Evolutionary conservation across 164 flowering plant species (phyloP).

Genomic region (Umbellularia californica): DNA sequence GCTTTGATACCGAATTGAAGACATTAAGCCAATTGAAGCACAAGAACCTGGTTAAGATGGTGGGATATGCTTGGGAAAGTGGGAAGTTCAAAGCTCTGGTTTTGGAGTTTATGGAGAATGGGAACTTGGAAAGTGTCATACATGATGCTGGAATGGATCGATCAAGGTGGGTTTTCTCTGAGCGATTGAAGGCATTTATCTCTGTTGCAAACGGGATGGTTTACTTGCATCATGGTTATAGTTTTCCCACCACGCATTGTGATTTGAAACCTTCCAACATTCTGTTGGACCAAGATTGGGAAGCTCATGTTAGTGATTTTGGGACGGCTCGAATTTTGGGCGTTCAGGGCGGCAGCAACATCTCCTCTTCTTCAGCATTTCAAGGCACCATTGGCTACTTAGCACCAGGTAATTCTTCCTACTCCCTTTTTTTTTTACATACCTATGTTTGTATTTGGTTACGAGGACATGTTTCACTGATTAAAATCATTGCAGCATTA

Average conservation of each 20-base stretch:
- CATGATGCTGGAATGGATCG: conserved; percentile 37
- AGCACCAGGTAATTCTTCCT: conserved; percentile 69
- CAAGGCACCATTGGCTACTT: conserved; percentile 88
- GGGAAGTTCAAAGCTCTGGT: conserved; percentile 67
- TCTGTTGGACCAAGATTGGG: conserved; percentile 54
- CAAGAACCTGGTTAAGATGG: conserved; percentile 62
- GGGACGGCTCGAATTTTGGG: conserved; percentile 83
- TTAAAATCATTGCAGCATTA: no score
- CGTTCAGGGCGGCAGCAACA: conserved; percentile 39
- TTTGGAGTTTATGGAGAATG: conserved; percentile 74
- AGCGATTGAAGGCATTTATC: conserved; percentile 45
- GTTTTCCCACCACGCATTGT: conserved; percentile 67
- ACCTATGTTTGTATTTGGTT: no score
- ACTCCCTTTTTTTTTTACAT: background rate
- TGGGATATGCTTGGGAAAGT: conserved; percentile 87
- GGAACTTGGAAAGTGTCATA: conserved; percentile 62
- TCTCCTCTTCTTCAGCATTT: conserved; percentile 53
- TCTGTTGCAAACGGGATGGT: conserved; percentile 60
- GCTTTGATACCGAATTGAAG: conserved; percentile 62
- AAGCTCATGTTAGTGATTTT: conserved; percentile 83
- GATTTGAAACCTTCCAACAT: conserved; percentile 86
- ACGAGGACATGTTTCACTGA: no score
- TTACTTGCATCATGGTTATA: conserved; percentile 71
- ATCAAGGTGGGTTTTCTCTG: conserved; percentile 43
- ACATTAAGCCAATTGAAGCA: conserved; percentile 57